Conservation (phyloP, 345 rosid species). For the Psidium friedrichsthalianum region DNA sequence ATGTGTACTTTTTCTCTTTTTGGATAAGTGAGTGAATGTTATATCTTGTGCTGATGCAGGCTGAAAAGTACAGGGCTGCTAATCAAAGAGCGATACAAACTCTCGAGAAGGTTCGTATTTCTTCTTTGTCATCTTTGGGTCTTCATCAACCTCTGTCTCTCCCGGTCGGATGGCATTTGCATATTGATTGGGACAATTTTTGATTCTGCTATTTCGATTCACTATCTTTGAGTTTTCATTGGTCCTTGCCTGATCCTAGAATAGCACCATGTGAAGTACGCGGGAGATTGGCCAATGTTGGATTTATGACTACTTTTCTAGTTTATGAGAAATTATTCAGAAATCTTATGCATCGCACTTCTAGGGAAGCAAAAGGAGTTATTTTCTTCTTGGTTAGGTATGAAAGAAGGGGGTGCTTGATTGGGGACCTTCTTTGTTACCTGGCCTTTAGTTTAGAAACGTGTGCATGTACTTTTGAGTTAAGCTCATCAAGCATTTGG, state of each 20-base stretch:
- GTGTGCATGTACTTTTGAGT: background rate
- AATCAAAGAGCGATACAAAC: conserved; percentile 68
- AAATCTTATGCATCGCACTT: background rate
- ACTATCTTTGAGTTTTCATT: background rate
- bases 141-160: background rate
- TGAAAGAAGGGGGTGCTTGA: background rate
- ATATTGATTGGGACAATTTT: background rate
- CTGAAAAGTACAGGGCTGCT: conserved; percentile 45
- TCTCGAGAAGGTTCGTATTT: conserved; percentile 47
- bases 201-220: background rate
- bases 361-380: background rate
- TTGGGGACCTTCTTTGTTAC: background rate
- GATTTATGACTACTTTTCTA: background rate
- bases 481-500: background rate
- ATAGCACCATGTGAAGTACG: background rate
- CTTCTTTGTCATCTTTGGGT: too few relatives aligned
- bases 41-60: conserved; percentile 19
- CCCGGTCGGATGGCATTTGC: background rate
- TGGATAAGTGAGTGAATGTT: background rate
- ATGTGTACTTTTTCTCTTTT: background rate
- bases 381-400: background rate
- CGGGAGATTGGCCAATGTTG: background rate
- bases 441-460: background rate
- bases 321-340: background rate
- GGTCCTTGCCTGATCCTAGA: background rate